Evolutionary conservation across 371 early-diverging fungal genomes (phyloP).

Genomic region (Mortierella sp.): DNA sequence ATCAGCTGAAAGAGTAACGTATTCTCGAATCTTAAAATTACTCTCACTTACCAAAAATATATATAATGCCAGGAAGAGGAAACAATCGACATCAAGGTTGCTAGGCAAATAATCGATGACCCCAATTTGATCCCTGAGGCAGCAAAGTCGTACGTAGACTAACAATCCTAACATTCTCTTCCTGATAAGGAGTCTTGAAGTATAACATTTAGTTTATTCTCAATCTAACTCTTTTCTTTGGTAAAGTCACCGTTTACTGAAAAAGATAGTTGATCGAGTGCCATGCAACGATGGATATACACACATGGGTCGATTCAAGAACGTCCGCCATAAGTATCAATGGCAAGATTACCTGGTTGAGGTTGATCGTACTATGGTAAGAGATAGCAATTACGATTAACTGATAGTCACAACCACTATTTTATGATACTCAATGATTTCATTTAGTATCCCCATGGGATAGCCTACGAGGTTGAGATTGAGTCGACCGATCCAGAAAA

Average conservation of each 20-base stretch:
- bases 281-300: slow-evolving; percentile 41
- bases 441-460: slow-evolving; percentile 45
- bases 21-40: not conserved
- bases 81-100: slow-evolving; percentile 21
- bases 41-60: not conserved
- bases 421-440: not conserved
- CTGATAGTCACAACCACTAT: not conserved
- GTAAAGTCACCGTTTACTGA: slow-evolving; percentile 38
- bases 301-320: slow-evolving; percentile 52
- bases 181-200: no score
- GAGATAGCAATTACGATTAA: not conserved
- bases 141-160: slow-evolving; percentile 27
- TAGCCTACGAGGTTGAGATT: slow-evolving; percentile 47
- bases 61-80: slow-evolving; percentile 35
- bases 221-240: not conserved
- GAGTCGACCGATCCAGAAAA: slow-evolving; percentile 42
- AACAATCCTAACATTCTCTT: not conserved
- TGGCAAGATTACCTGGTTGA: slow-evolving; percentile 48
- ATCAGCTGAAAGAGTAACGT: not conserved
- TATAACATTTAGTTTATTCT: not conserved
- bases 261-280: slow-evolving; percentile 48
- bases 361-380: slow-evolving; percentile 51
- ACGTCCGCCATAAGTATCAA: slow-evolving; percentile 41
- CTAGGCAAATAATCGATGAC: slow-evolving; percentile 32
- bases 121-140: slow-evolving; percentile 36